These are phyloP conservation scores for Gentiana straminea DNA, from an alignment of 257 asterid genomes.

Conservation along the genomic window DNA sequence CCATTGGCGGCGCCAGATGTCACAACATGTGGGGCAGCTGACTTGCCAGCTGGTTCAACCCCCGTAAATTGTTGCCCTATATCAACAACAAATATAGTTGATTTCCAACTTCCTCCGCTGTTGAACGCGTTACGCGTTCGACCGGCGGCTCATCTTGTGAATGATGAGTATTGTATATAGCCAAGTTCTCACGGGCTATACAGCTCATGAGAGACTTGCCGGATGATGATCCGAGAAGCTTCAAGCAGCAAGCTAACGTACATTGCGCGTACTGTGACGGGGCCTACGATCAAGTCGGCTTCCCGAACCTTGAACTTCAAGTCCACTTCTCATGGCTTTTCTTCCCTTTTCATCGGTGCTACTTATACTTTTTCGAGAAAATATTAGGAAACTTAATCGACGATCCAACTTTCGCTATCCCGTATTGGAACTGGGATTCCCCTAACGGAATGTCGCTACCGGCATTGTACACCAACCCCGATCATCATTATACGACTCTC, in stretches of 20 bases:
- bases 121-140: slow-evolving; percentile 4
- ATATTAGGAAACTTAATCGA: slow-evolving; percentile 18
- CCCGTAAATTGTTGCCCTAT: slow-evolving; percentile 16
- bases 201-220: slow-evolving; percentile 17
- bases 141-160: slow-evolving; percentile 20
- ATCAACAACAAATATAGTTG: not conserved
- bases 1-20: slow-evolving; percentile 12
- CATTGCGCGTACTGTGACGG: slow-evolving; percentile 30
- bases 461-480: not conserved
- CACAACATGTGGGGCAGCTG: slow-evolving; percentile 4
- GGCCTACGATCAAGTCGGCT: slow-evolving; percentile 7
- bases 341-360: slow-evolving; percentile 27
- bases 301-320: slow-evolving; percentile 7
- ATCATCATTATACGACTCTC: slow-evolving; percentile 9
- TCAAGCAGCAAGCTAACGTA: slow-evolving; percentile 21
- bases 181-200: slow-evolving; percentile 9
- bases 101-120: slow-evolving; percentile 8
- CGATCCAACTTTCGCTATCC: slow-evolving; percentile 15
- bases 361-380: slow-evolving; percentile 22
- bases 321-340: slow-evolving; percentile 21
- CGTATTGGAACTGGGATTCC: slow-evolving; percentile 23
- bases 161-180: slow-evolving; percentile 5
- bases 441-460: slow-evolving; percentile 19
- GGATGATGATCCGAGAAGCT: slow-evolving; percentile 15
- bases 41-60: not conserved